Evolutionary conservation across 768 basidiomycete species (phyloP).

Genomic region (Cystobasidiopsis lactophilus): DNA sequence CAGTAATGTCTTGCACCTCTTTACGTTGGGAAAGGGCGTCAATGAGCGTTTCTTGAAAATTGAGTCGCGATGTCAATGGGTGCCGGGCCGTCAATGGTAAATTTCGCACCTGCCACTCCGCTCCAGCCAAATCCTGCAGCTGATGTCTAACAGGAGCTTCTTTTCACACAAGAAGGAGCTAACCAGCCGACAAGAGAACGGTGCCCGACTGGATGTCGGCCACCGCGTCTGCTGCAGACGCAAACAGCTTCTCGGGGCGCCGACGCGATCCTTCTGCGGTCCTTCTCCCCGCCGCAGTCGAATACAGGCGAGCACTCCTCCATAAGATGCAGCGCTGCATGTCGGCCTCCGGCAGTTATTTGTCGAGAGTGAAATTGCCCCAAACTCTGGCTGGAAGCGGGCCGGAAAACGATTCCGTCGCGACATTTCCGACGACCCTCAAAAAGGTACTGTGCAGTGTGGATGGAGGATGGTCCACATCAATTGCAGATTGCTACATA

Average conservation of each 20-base stretch:
- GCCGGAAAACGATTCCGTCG: too few species aligned
- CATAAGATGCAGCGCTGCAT: too few species aligned
- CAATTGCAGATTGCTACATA: too few species aligned
- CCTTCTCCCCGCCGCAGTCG: too few species aligned
- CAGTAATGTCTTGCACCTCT: constrained; percentile 52
- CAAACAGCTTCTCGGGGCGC: constrained; percentile 42
- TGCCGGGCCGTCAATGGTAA: constrained; percentile 24
- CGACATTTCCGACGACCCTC: too few species aligned
- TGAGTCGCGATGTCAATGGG: too few species aligned
- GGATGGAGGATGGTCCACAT: too few species aligned
- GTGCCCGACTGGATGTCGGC: constrained; percentile 61
- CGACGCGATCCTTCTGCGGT: background rate
- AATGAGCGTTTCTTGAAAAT: constrained; percentile 46
- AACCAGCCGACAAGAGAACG: constrained; percentile 58
- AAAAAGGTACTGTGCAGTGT: too few species aligned
- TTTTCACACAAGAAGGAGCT: background rate
- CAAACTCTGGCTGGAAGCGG: too few species aligned
- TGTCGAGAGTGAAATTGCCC: too few species aligned
- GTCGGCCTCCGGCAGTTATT: too few species aligned
- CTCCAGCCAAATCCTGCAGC: constrained; percentile 62
- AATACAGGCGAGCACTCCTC: too few species aligned
- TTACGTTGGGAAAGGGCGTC: constrained; percentile 48
- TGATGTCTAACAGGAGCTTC: background rate
- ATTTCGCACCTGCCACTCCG: constrained; percentile 34
- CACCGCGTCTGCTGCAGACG: constrained; percentile 59